Evolutionary conservation across 140 eudicot species (phyloP).

Genomic region (Flaveria floridana): DNA sequence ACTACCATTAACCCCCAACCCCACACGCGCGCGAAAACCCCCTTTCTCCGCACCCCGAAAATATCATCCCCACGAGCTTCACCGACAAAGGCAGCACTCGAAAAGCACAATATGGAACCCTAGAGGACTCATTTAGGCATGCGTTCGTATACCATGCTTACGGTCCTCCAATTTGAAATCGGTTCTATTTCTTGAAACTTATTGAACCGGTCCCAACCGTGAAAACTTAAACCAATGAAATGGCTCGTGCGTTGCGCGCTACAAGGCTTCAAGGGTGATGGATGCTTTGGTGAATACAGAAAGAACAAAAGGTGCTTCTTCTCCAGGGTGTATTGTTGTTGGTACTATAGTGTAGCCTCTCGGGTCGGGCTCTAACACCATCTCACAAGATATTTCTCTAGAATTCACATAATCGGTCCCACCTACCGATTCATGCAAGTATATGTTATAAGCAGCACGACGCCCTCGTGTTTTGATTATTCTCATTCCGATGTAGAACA

Average conservation of each 20-base stretch:
- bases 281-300: slow-evolving; percentile 97
- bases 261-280: slow-evolving; percentile 74
- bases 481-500: slow-evolving; percentile 98
- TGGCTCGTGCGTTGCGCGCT: slow-evolving; percentile 32
- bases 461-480: slow-evolving; percentile 97
- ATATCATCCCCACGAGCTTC: not conserved
- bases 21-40: slow-evolving; percentile 17
- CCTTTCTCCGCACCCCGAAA: slow-evolving; percentile 2
- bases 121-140: not conserved
- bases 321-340: slow-evolving; percentile 97
- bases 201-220: slow-evolving; percentile 12
- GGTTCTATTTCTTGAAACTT: slow-evolving; percentile 13
- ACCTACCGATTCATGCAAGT: slow-evolving; percentile 94
- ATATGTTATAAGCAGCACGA: slow-evolving; percentile 93
- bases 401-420: slow-evolving; percentile 99
- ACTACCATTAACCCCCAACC: slow-evolving; percentile 24
- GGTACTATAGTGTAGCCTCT: slow-evolving; percentile 97
- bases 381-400: slow-evolving; percentile 96
- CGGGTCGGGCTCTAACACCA: slow-evolving; percentile 97
- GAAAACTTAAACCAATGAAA: slow-evolving; percentile 21
- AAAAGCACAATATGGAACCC: slow-evolving; percentile 9
- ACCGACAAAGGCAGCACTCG: not conserved
- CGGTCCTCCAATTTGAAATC: not conserved
- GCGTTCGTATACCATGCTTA: not conserved
- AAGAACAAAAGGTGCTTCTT: slow-evolving; percentile 98